These are phyloP conservation scores for Cladosporium austrohemisphaericum DNA, from an alignment of 2,329 filamentous ascomycete species.

Conservation along the genomic window DNA sequence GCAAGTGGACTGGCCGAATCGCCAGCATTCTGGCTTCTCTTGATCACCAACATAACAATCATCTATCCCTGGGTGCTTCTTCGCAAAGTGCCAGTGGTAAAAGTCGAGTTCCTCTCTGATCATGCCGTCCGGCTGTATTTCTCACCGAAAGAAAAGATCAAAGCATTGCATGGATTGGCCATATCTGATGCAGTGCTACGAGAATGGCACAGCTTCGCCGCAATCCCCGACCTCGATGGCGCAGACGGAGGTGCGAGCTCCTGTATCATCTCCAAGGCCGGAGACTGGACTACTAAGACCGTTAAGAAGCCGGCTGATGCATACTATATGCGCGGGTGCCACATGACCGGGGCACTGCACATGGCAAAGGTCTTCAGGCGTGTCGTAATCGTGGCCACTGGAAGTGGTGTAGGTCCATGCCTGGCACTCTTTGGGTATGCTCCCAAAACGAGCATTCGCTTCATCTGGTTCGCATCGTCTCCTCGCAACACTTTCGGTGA, in stretches of 20 bases:
- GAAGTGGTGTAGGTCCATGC: slow-evolving; percentile 32
- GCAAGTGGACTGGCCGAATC: background rate
- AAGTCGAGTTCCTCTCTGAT: background rate
- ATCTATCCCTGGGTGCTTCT: background rate
- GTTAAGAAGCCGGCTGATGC: background rate
- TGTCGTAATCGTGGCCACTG: background rate
- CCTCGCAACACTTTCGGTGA: slow-evolving; percentile 17
- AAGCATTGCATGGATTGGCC: background rate
- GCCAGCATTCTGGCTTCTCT: background rate
- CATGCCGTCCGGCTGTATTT: background rate
- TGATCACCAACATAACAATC: background rate
- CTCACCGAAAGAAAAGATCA: background rate
- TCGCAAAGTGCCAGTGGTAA: background rate
- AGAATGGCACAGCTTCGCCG: slow-evolving; percentile 3
- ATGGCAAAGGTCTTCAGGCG: slow-evolving; percentile 3
- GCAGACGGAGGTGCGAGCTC: background rate
- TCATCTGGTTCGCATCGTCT: slow-evolving; percentile 18
- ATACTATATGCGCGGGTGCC: slow-evolving; percentile 1
- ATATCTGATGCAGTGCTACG: background rate
- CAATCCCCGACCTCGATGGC: background rate
- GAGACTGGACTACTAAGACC: background rate
- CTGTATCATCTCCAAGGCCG: background rate
- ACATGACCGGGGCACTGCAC: background rate
- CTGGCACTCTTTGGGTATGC: slow-evolving; percentile 17
- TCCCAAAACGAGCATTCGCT: background rate